phyloP scores from a whole-genome alignment of 176 grass and related monocot genomes.

The Musa itinerans region DNA sequence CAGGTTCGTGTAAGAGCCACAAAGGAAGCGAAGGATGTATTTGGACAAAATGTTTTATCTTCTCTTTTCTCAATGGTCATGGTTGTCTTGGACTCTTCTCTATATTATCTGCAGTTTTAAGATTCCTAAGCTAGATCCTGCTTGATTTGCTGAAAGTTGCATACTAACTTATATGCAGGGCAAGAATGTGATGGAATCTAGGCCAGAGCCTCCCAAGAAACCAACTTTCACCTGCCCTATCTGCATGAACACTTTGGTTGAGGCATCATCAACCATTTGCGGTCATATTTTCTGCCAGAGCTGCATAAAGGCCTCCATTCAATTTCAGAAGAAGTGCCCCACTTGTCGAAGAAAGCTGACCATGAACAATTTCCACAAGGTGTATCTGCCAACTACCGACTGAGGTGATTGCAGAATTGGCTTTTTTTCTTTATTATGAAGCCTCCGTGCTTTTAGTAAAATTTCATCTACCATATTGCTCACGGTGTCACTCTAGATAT shows the following conservation, averaged over 20 bases:
- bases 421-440: background rate
- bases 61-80: background rate
- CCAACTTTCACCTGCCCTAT: conserved; percentile 62
- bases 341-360: conserved; percentile 60
- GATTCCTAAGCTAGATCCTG: background rate
- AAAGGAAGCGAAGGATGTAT: too few species aligned
- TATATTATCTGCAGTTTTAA: background rate
- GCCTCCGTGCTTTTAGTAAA: background rate
- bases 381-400: conserved; percentile 54
- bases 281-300: conserved; percentile 70
- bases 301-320: conserved; percentile 73
- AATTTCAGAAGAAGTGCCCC: conserved; percentile 82
- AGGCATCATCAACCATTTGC: conserved; percentile 70
- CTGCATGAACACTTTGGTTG: conserved; percentile 63
- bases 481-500: background rate
- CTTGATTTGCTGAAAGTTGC: background rate
- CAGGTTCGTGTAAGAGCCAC: too few species aligned
- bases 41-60: too few species aligned
- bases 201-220: conserved; percentile 41
- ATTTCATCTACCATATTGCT: background rate
- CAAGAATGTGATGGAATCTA: conserved; percentile 11
- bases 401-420: background rate
- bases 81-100: background rate
- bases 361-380: conserved; percentile 53
- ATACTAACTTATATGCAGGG: conserved; percentile 6